These are phyloP conservation scores for Rhododendron mucronatum DNA, from an alignment of 148 eudicot genomes.

Conservation along the genomic window DNA sequence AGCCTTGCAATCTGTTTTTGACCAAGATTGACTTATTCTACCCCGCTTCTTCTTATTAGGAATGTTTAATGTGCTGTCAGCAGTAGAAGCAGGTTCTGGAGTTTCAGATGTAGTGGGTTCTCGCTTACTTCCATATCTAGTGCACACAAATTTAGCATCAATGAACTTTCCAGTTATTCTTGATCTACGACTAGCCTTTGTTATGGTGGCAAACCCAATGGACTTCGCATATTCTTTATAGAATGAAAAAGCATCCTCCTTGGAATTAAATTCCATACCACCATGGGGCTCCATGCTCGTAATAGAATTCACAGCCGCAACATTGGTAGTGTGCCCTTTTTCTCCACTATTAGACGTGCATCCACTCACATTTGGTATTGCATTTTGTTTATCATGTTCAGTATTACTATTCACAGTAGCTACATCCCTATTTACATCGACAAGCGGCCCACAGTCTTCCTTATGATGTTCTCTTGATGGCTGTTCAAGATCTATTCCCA, in stretches of 20 bases:
- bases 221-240: slow-evolving; percentile 71
- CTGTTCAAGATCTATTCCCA: slow-evolving; percentile 15
- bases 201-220: slow-evolving; percentile 68
- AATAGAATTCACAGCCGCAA: slow-evolving; percentile 18
- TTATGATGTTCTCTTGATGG: slow-evolving; percentile 13
- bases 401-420: neutral
- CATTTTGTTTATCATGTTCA: slow-evolving; percentile 2
- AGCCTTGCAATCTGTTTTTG: slow-evolving; percentile 8
- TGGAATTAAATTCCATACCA: slow-evolving; percentile 63
- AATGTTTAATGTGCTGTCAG: slow-evolving; percentile 2
- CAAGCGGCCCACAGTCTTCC: slow-evolving; percentile 4
- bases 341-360: neutral
- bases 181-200: slow-evolving; percentile 66
- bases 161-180: slow-evolving; percentile 69
- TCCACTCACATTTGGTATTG: neutral
- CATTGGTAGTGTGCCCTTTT: slow-evolving; percentile 21
- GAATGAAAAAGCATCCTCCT: slow-evolving; percentile 64
- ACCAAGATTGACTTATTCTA: slow-evolving; percentile 23
- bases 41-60: slow-evolving; percentile 24
- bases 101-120: slow-evolving; percentile 24
- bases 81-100: slow-evolving; percentile 2
- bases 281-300: slow-evolving; percentile 34
- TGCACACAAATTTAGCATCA: slow-evolving; percentile 76
- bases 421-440: slow-evolving; percentile 1
- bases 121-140: slow-evolving; percentile 60